Conservation (phyloP, 495 filamentous ascomycete species). For the Talaromyces stipitatus region DNA sequence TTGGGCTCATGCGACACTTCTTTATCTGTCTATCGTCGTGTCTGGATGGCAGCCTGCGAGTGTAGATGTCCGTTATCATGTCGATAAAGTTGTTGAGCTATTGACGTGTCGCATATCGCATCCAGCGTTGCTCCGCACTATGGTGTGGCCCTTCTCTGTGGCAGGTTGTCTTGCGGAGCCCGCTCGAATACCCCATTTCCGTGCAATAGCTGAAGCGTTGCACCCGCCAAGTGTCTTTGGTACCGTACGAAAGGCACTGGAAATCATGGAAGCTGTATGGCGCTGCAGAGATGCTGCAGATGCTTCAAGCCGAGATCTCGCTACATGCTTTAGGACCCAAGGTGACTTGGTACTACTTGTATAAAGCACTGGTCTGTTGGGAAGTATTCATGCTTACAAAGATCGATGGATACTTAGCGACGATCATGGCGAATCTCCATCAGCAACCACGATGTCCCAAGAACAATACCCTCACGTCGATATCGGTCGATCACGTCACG, state of each 20-base stretch:
- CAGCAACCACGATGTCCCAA: too few species aligned
- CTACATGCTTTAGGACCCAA: slow-evolving; percentile 28
- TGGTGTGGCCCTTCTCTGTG: slow-evolving; percentile 24
- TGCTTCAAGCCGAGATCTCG: slow-evolving; percentile 27
- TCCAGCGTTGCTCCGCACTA: slow-evolving; percentile 18
- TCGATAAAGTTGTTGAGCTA: slow-evolving; percentile 17
- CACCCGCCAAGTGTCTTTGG: slow-evolving; percentile 16
- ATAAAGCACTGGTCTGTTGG: slow-evolving; percentile 11
- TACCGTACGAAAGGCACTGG: slow-evolving; percentile 15
- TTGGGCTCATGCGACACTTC: slow-evolving; percentile 24
- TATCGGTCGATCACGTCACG: too few species aligned
- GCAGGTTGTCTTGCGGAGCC: slow-evolving; percentile 21
- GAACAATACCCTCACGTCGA: too few species aligned
- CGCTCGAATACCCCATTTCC: slow-evolving; percentile 15
- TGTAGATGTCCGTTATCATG: slow-evolving; percentile 21
- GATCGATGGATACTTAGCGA: too few species aligned
- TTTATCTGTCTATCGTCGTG: slow-evolving; percentile 21
- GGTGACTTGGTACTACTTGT: slow-evolving; percentile 31
- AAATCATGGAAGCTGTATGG: slow-evolving; percentile 23
- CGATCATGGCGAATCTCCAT: too few species aligned
- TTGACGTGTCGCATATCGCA: slow-evolving; percentile 12
- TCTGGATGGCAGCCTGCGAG: slow-evolving; percentile 25
- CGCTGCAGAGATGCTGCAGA: slow-evolving; percentile 12
- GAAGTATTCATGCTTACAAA: neutral
- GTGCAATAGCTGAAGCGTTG: slow-evolving; percentile 13